These are phyloP conservation scores for Hericium alpestre DNA, from an alignment of 768 basidiomycete species.

Conservation along the genomic window DNA sequence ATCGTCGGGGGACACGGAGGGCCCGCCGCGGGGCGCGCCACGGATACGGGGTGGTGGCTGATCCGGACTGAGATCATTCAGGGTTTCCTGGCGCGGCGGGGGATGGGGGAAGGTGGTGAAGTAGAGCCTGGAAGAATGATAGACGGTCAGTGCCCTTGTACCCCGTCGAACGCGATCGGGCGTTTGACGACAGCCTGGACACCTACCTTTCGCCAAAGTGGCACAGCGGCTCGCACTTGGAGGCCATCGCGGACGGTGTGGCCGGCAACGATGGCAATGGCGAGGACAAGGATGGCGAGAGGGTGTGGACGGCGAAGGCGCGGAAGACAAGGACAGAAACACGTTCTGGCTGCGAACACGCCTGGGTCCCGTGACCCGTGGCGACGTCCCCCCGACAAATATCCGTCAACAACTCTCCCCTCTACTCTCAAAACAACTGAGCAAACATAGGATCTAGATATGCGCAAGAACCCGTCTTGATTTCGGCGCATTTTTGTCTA, in stretches of 20 bases:
- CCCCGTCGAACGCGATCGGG: neutral
- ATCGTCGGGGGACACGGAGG: conserved; percentile 61
- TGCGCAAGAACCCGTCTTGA: too few species aligned
- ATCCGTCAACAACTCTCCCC: too few species aligned
- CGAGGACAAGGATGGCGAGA: conserved; percentile 4
- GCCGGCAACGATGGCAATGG: conserved; percentile 5
- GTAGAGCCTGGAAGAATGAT: conserved; percentile 40
- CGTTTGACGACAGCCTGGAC: neutral
- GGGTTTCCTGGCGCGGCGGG: conserved; percentile 48
- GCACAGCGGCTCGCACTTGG: conserved; percentile 65
- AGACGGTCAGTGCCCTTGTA: neutral
- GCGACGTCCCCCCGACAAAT: too few species aligned
- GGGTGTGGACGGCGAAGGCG: neutral
- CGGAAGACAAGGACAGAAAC: conserved; percentile 1
- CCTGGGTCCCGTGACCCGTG: neutral
- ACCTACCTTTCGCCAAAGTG: conserved; percentile 68
- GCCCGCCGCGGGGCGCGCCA: conserved; percentile 45
- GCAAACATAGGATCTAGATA: too few species aligned
- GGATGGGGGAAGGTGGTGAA: conserved; percentile 85
- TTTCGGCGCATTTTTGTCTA: too few species aligned
- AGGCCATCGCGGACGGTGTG: conserved; percentile 21
- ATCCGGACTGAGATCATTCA: conserved; percentile 51
- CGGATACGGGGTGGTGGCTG: conserved; percentile 53
- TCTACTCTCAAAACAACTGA: too few species aligned
- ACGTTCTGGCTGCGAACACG: conserved; percentile 3